These are phyloP conservation scores for Gentiana dahurica DNA, from an alignment of 257 asterid genomes.

Conservation along the genomic window DNA sequence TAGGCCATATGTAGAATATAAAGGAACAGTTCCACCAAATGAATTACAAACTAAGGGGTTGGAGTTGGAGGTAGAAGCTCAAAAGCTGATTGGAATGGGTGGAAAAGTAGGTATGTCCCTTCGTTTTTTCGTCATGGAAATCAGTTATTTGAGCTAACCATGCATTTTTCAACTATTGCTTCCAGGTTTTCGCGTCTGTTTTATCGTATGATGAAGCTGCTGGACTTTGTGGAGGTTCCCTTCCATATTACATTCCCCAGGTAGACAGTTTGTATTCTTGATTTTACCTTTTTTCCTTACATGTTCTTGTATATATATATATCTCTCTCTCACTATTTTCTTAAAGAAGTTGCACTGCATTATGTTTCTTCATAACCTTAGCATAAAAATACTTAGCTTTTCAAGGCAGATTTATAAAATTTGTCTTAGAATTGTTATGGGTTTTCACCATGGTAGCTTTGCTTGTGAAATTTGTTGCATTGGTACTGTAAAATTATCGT, in stretches of 20 bases:
- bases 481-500: no score
- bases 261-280: conserved; percentile 21
- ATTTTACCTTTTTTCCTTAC: not conserved
- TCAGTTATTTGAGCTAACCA: not conserved
- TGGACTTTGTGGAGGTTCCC: conserved; percentile 66
- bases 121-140: not conserved
- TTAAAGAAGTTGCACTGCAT: not conserved
- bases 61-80: conserved; percentile 54
- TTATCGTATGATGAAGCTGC: conserved; percentile 57
- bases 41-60: conserved; percentile 49
- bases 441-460: no score
- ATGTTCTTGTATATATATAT: not conserved
- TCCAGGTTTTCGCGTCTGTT: conserved; percentile 52
- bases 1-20: conserved; percentile 83
- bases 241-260: conserved; percentile 73
- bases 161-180: not conserved
- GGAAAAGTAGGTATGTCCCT: conserved; percentile 44
- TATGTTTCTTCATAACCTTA: not conserved
- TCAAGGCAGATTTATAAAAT: no score
- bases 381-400: no score
- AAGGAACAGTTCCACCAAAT: conserved; percentile 47
- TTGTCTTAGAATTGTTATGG: no score
- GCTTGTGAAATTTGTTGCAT: no score
- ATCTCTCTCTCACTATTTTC: no score
- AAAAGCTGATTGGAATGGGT: conserved; percentile 51